Evolutionary conservation across 768 basidiomycete species (phyloP), one percentile per base, ranked within the genome.

Genomic region (Xerocomus potaroensis): DNA sequence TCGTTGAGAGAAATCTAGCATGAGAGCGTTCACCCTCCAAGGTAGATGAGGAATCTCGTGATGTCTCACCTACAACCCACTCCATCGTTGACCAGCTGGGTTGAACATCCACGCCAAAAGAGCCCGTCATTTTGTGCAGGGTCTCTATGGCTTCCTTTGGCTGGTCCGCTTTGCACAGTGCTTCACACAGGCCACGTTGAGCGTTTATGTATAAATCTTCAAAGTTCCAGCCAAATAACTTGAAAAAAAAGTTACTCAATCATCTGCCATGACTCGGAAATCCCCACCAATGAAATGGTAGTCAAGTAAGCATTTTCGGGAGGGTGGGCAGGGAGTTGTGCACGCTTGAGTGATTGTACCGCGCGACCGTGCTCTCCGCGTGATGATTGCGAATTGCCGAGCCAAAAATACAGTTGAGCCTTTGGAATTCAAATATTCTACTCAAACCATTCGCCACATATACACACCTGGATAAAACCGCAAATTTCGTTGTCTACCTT

Each of bases 181-280:
- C 36, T n/a, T 49, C 48, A 23, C 48, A 49, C 2, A 43, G 22
- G 26, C 24, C 36, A 1, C 48, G 42, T 19, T 39, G 42, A 19
- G 37, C 31, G 10, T 27, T 29, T 4, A 49, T 16, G 21, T 31
- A 24, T 19, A 48, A 42, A 18, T 40, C 36, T 23, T 48, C 41
- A 9, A 52, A 52, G 12, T 23, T 35, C 51, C 51, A 52, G 8
- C 29, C 21, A 14, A 52, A 52, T 10, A 45, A 12, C 47, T 49
- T 16, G 41, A 38, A 23, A 33, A 22, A 41, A 6, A n/a, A 12
- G 6, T 41, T 19, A 35, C 11, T 30, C 11, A 16, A 41, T 11
- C 22, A n/a, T 21, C 21, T 22, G 7, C 22, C 24, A 30, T 19
- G 3, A 24, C 14, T 19, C 4, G 19, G 9, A 43, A 22, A 31